Evolutionary conservation across 164 flowering plant genomes (phyloP), one percentile per base, ranked within the genome.

Genomic region (Akebia trifoliata): DNA sequence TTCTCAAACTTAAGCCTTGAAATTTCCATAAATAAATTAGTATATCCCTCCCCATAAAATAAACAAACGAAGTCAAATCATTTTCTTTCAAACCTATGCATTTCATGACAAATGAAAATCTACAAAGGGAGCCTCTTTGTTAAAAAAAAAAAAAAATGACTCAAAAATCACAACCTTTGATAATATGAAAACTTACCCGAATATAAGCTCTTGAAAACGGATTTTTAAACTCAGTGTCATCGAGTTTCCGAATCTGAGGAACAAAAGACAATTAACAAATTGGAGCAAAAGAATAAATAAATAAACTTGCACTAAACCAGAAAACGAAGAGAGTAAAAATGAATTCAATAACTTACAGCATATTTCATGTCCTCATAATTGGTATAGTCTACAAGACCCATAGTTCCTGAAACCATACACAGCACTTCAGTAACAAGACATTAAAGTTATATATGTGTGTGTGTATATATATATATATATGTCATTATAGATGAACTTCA

Each of bases 331-430:
- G 17, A 30, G 11, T 22, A 49, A 21, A 39, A 26, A 20, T 12
- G 11, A 14, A 17, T 5, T n/a, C 32, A 47, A 36, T 9, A 52
- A 71, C 91, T 80, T 79, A 93, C 99, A 59, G 99, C 99, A 81
- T 90, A 90, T 72, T 87, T 87, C 99, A 93, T 87, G 79, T 93
- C 99, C 4, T 93, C 99, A 68, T 75, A 74, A 61, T 81, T 90
- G 3, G 94, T 90, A 56, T 90, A 93, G 66, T 93, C 99, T 66
- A 93, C 99, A 39, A 87, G 56, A 48, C 99, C 99, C 74, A 69
- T 82, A 22, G 97, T 84, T 38, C 99, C 99, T 93, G 82, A 45
- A 69, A 28, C 35, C 25, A 62, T 26, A 44, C 6, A 54, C 8
- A 37, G 11, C 30, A 42, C 11, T 47, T 57, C 52, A 58, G 37